Base-by-base conservation (phyloP, 305 asterid genomes). In the Solanum hybrid region DNA sequence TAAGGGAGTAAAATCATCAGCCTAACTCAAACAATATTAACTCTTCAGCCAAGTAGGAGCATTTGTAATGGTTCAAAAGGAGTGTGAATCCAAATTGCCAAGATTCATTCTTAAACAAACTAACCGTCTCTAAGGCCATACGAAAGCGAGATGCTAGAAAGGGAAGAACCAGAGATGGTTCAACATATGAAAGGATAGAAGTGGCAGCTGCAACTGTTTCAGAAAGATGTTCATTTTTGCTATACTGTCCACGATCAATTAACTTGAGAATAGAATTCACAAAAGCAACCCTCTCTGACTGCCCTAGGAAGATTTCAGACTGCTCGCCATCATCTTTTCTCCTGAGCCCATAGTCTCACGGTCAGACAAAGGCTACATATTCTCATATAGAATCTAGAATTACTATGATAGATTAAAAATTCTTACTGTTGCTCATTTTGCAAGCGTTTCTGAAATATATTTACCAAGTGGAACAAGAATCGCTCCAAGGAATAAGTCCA, bases 41-140 rank as follows among this genome's bases (percentile, higher is more conserved):
- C 46, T 42, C 71, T 87, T 87, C 84, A 76, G 73, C 76, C 85
- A 84, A 26, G 40, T 24, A 17, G 87, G 40, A 82, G 87, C 87
- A 84, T 46, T 84, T 46, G 71, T 79, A 73, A 10, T 14, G 76
- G 56, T 79, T 77, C 56, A 31, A 35, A 77, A 77, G 34, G 42
- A 87, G 85, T 66, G 37, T 27, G 31, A 46, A 51, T 51, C 72
- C 35, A 46, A 84, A 84, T 51, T 29, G 36, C 29, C 42, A 84
- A 84, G 87, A 31, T 46, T 31, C 42, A 5, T 51, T 84, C 87
- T 86, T 29, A 56, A 38, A 35, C 79, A 38, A 87, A 95, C 99
- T 94, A 89, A 98, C 99, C 51, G 99, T 98, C 89, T 98, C 99
- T 95, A 96, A 95, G 84, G 99, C 99, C 98, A 98, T 96, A 90